Evolutionary conservation across 768 basidiomycete species (phyloP), one percentile per base, ranked within the genome.

Genomic region (Cystofilobasidium macerans): DNA sequence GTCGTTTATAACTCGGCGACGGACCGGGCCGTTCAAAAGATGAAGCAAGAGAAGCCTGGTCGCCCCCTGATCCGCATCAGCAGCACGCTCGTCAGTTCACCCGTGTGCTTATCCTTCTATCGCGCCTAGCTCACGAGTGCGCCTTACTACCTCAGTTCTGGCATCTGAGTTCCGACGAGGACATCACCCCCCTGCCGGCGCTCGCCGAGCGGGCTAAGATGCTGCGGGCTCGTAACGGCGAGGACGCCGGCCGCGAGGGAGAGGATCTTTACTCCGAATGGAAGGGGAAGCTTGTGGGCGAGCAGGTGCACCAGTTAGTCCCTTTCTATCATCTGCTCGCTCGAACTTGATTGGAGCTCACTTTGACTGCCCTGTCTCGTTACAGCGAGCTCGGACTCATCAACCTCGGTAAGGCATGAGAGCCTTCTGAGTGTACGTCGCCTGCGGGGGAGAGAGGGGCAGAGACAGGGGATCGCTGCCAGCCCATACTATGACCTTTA

Each of bases 61-160:
- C 84, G 93, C n/a, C 93, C 93, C 16, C 78, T 87, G 40, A 89
- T 93, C 70, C 86, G 93, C n/a, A 92, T 98, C 69, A 93, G 91
- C 3, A 93, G 89, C 1, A 97, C 92, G 0, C 92, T 93, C 76
- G 76, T 77, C 57, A 62, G 74, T 71, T 16, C 18, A 13, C 38
- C 20, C n/a, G 13, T 18, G n/a, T n/a, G n/a, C 8, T 57, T 28
- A 3, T 22, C n/a, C 47, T 36, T 14, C 6, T 26, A 18, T 2
- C 57, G 13, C 30, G n/a, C n/a, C n/a, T n/a, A n/a, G n/a, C n/a
- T 24, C 32, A n/a, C 28, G 32, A 48, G n/a, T 14, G 58, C 22
- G 18, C 38, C 6, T 8, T 40, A 36, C 60, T 43, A 36, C 28
- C 24, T 2, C 36, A 75, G 74, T 95, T 95, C 80, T 94, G 88